A percentile compares a stretch with the other conserved stretches of the same genome.
Conservation (phyloP, 139 green algal species). For the Monoraphidium neglectum region DNA sequence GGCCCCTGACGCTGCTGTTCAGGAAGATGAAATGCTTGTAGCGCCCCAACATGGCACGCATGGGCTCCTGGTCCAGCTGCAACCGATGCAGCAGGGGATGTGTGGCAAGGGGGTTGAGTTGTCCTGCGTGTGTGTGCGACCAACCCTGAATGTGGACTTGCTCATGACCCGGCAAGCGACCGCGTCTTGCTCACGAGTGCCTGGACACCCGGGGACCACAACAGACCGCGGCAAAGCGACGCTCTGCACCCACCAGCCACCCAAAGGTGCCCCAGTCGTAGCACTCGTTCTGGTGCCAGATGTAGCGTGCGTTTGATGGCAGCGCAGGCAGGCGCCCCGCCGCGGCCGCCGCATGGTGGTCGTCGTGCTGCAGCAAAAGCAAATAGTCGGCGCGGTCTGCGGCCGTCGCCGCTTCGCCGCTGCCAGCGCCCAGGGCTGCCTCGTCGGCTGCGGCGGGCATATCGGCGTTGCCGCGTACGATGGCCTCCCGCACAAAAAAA, state of each 20-base stretch:
- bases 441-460: no score
- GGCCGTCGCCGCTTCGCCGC: no score
- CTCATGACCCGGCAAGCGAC: no score
- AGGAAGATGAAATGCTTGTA: slow-evolving; percentile 57
- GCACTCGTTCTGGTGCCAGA: slow-evolving; percentile 52
- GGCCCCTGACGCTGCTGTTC: slow-evolving; percentile 51
- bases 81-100: no score
- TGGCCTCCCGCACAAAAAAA: not conserved
- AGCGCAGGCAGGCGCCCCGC: slow-evolving; percentile 5
- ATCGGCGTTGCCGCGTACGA: not conserved
- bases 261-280: slow-evolving; percentile 64
- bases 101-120: no score
- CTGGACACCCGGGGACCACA: no score
- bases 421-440: no score
- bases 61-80: slow-evolving; percentile 1
- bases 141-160: no score
- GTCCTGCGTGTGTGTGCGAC: no score
- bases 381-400: not conserved
- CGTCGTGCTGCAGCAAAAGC: not conserved
- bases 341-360: slow-evolving; percentile 8
- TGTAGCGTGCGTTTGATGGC: slow-evolving; percentile 50
- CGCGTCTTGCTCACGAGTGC: no score
- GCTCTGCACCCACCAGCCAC: no score
- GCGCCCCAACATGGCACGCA: not conserved
- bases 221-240: no score